phyloP scores from a whole-genome alignment of 2,329 filamentous ascomycete species.

The Clarireedia sp. region DNA sequence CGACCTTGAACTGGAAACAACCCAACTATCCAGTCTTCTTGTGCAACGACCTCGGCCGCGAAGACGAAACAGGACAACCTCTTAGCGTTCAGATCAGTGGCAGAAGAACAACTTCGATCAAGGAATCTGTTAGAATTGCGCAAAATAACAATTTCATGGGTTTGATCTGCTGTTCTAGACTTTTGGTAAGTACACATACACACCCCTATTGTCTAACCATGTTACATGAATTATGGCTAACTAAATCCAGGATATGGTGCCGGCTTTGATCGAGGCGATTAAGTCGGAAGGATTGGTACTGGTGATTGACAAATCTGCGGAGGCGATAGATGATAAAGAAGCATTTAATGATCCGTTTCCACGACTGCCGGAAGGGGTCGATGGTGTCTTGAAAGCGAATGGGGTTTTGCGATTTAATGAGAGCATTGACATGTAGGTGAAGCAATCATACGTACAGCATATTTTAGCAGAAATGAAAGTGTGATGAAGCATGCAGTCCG shows the following conservation, averaged over 20 bases:
- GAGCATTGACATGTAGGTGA: constrained; percentile 62
- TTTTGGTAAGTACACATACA: constrained; percentile 57
- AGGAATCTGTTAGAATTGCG: constrained; percentile 87
- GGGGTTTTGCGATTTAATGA: constrained; percentile 91
- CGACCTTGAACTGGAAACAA: constrained; percentile 97
- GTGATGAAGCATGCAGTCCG: neutral
- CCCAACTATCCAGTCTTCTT: constrained; percentile 95
- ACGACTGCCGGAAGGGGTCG: constrained; percentile 69
- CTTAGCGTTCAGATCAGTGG: constrained; percentile 43
- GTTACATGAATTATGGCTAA: constrained; percentile 16
- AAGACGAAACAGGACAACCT: constrained; percentile 34
- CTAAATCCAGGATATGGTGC: constrained; percentile 72
- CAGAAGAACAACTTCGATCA: constrained; percentile 73
- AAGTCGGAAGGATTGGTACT: constrained; percentile 90
- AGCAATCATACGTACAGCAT: neutral
- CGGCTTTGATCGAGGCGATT: constrained; percentile 83
- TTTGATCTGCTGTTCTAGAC: constrained; percentile 76
- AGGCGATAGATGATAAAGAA: constrained; percentile 23
- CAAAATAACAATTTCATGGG: constrained; percentile 99
- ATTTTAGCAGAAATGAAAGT: neutral
- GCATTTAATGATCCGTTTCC: constrained; percentile 44
- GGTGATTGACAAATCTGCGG: constrained; percentile 74
- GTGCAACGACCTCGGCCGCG: constrained; percentile 80
- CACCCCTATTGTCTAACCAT: neutral
- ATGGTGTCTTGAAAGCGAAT: constrained; percentile 77